phyloP scores from a whole-genome alignment of 148 eudicot species.

The Amaranthus palmeri region DNA sequence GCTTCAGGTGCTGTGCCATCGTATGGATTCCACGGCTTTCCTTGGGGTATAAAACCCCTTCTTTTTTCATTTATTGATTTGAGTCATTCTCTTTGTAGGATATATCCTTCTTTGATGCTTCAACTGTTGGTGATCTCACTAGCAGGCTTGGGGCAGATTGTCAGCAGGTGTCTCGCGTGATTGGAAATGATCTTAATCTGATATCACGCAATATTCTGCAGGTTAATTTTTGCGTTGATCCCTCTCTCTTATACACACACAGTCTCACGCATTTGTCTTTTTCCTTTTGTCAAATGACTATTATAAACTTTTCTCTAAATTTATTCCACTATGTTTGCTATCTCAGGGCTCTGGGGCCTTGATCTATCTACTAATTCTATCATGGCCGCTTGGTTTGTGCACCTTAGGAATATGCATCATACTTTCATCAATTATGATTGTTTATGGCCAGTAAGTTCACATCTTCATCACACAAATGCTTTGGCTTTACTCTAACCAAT shows the following conservation, averaged over 20 bases:
- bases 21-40: conserved; percentile 5
- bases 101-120: conserved; percentile 76
- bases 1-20: conserved; percentile 55
- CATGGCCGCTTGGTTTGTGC: conserved; percentile 87
- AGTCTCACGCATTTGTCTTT: neutral
- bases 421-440: conserved; percentile 60
- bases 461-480: neutral
- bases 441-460: conserved; percentile 81
- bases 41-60: neutral
- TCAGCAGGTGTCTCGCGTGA: conserved; percentile 98
- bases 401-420: conserved; percentile 73
- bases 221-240: conserved; percentile 33
- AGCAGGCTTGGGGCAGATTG: conserved; percentile 99
- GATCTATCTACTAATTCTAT: conserved; percentile 80
- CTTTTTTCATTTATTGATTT: neutral
- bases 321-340: conserved; percentile 4
- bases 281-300: neutral
- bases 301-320: conserved; percentile 11
- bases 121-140: conserved; percentile 94
- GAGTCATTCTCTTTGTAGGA: conserved; percentile 47
- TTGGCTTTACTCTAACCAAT: neutral
- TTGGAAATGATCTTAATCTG: conserved; percentile 92
- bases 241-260: neutral
- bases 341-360: conserved; percentile 81
- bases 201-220: conserved; percentile 87